A percentile compares a stretch with the other conserved stretches of the same genome.
Conservation (phyloP, 164 flowering plant species). For the Liquidambar formosana region DNA sequence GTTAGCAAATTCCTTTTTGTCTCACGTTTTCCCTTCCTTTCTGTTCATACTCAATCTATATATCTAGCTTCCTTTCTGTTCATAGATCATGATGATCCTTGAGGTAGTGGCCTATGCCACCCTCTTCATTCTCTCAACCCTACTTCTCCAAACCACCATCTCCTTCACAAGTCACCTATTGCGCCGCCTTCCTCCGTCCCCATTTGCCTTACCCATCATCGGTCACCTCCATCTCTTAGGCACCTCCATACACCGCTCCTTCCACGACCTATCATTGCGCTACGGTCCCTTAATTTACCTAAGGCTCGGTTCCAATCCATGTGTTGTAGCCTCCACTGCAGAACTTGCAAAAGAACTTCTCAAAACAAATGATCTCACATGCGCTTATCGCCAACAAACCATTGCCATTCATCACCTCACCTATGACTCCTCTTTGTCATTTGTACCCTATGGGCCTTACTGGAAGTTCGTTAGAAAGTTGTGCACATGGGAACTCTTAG, state of each 20-base stretch:
- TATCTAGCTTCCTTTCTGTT: too few species aligned
- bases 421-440: constrained; percentile 42
- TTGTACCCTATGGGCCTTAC: constrained; percentile 59
- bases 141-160: too few species aligned
- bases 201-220: constrained; percentile 45
- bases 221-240: constrained; percentile 65
- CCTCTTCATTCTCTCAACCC: too few species aligned
- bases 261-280: constrained; percentile 38
- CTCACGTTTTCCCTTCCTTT: too few species aligned
- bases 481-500: constrained; percentile 47
- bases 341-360: constrained; percentile 48
- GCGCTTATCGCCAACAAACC: constrained; percentile 34
- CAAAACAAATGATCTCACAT: constrained; percentile 47
- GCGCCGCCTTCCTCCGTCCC: constrained; percentile 50
- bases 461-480: constrained; percentile 65
- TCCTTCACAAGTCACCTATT: not conserved
- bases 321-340: constrained; percentile 47
- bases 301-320: constrained; percentile 45
- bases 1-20: too few species aligned
- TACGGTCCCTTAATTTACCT: constrained; percentile 58
- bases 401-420: constrained; percentile 34
- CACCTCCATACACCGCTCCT: constrained; percentile 46
- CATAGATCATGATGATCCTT: too few species aligned
- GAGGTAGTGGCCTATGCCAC: too few species aligned
- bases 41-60: too few species aligned